Evolutionary conservation across 1,284 basidiomycete species (phyloP).

Genomic region (Butyriboletus appendiculatus): DNA sequence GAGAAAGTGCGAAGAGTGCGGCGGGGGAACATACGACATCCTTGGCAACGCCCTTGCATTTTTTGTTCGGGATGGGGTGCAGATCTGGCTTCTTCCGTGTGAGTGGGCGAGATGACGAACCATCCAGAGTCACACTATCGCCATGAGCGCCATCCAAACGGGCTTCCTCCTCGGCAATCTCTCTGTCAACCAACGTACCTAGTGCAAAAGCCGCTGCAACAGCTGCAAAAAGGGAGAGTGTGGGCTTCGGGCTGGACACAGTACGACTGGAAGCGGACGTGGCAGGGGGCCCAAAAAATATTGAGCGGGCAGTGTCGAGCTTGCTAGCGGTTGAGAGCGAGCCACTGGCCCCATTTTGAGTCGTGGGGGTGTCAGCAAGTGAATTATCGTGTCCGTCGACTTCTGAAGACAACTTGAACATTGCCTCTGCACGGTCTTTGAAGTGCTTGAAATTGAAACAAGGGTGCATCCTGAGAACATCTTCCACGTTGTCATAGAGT

Average conservation of each 20-base stretch:
- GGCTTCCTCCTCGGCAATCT: constrained; percentile 30
- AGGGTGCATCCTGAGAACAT: constrained; percentile 49
- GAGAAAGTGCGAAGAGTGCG: constrained; percentile 46
- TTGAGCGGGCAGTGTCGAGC: constrained; percentile 33
- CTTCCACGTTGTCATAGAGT: constrained; percentile 42
- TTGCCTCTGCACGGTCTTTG: constrained; percentile 44
- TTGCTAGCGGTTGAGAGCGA: constrained; percentile 14
- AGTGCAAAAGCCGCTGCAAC: constrained; percentile 56
- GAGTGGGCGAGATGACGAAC: constrained; percentile 26
- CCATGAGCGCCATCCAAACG: constrained; percentile 26
- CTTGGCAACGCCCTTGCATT: constrained; percentile 30
- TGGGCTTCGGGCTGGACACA: constrained; percentile 36
- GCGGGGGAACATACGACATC: constrained; percentile 34
- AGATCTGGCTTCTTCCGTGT: constrained; percentile 28
- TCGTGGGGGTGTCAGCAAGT: constrained; percentile 7
- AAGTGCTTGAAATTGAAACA: constrained; percentile 54
- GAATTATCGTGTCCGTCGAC: constrained; percentile 19
- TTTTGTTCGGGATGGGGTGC: constrained; percentile 18
- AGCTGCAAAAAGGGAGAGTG: constrained; percentile 59
- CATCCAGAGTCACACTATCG: constrained; percentile 22
- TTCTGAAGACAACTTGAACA: constrained; percentile 44
- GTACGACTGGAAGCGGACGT: constrained; percentile 14
- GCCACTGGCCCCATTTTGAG: constrained; percentile 7
- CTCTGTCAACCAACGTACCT: constrained; percentile 45
- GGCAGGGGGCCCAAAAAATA: constrained; percentile 36